A percentile compares a stretch with the other conserved stretches of the same genome.
phyloP scores from a whole-genome alignment of 2,329 filamentous ascomycete genomes.

The Escovopsis sp. region DNA sequence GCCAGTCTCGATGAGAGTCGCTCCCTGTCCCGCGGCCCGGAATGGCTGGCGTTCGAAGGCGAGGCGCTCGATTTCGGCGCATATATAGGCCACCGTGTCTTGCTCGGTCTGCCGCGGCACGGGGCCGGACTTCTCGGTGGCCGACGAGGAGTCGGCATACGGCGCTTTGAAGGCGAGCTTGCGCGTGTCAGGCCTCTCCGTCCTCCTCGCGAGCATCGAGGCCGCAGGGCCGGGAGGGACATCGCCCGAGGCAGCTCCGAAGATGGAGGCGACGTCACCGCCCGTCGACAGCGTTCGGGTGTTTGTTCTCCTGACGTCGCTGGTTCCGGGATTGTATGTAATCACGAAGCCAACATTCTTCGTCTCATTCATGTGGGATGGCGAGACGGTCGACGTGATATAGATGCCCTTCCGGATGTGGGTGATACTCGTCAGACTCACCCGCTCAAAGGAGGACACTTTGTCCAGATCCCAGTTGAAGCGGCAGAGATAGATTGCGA shows the following conservation, averaged over 20 bases:
- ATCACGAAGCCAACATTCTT: slow-evolving; percentile 78
- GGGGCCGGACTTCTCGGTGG: slow-evolving; percentile 31
- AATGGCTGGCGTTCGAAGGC: slow-evolving; percentile 34
- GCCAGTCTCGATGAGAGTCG: slow-evolving; percentile 36
- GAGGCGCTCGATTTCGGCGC: slow-evolving; percentile 60
- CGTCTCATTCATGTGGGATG: slow-evolving; percentile 58
- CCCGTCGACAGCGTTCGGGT: slow-evolving; percentile 61
- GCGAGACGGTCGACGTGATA: slow-evolving; percentile 73
- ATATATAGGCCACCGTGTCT: slow-evolving; percentile 48
- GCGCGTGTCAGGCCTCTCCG: slow-evolving; percentile 19
- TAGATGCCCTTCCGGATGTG: slow-evolving; percentile 71
- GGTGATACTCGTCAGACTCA: slow-evolving; percentile 60
- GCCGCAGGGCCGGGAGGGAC: slow-evolving; percentile 20
- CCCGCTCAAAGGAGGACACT: slow-evolving; percentile 77
- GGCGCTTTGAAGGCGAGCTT: slow-evolving; percentile 42
- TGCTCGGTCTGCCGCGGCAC: slow-evolving; percentile 33
- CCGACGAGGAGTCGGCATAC: slow-evolving; percentile 37
- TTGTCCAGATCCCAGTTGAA: slow-evolving; percentile 96
- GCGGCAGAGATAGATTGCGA: slow-evolving; percentile 73
- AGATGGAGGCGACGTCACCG: slow-evolving; percentile 16
- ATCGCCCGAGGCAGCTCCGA: slow-evolving; percentile 8
- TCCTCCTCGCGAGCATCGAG: slow-evolving; percentile 26
- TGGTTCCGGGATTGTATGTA: slow-evolving; percentile 56
- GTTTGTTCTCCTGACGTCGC: slow-evolving; percentile 65
- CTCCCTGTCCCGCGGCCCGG: slow-evolving; percentile 26